Evolutionary conservation across 371 early-diverging fungal species (phyloP).

Genomic region (Zopfochytrium polystomum): DNA sequence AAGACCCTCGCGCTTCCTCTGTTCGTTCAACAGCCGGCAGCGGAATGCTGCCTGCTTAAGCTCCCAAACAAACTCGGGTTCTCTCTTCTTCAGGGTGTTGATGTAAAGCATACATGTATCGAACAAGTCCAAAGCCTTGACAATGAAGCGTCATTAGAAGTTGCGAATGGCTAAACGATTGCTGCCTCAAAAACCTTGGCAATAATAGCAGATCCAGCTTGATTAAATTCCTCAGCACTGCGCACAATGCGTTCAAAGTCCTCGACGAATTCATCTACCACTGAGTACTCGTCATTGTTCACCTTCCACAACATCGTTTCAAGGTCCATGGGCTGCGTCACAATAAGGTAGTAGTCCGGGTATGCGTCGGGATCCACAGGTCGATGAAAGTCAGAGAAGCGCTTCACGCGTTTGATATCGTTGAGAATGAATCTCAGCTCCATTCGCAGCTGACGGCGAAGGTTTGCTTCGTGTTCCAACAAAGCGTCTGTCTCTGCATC

Average conservation of each 20-base stretch:
- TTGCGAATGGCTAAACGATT: neutral
- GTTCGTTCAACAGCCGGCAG: slow-evolving; percentile 14
- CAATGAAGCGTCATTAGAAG: neutral
- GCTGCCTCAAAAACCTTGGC: slow-evolving; percentile 20
- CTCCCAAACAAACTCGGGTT: slow-evolving; percentile 27
- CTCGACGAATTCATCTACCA: slow-evolving; percentile 33
- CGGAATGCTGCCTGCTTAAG: slow-evolving; percentile 16
- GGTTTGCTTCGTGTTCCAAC: slow-evolving; percentile 44
- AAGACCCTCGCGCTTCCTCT: slow-evolving; percentile 10
- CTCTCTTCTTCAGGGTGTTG: slow-evolving; percentile 18
- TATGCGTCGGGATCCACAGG: slow-evolving; percentile 43
- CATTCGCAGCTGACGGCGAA: slow-evolving; percentile 50
- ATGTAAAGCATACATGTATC: slow-evolving; percentile 24
- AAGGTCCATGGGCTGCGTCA: slow-evolving; percentile 32
- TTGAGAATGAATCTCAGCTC: slow-evolving; percentile 49
- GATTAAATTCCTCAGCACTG: slow-evolving; percentile 31
- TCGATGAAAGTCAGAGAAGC: slow-evolving; percentile 44
- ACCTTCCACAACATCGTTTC: slow-evolving; percentile 23
- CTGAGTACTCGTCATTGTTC: slow-evolving; percentile 25
- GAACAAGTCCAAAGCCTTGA: slow-evolving; percentile 30
- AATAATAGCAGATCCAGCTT: slow-evolving; percentile 25
- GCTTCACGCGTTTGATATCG: slow-evolving; percentile 44
- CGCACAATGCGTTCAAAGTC: slow-evolving; percentile 30
- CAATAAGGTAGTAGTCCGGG: slow-evolving; percentile 30
- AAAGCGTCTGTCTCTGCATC: slow-evolving; percentile 41